Percentiles rank a stretch among this genome's conserved stretches.
phyloP scores from a whole-genome alignment of 306 rosid genomes.

The Prunus davidiana region DNA sequence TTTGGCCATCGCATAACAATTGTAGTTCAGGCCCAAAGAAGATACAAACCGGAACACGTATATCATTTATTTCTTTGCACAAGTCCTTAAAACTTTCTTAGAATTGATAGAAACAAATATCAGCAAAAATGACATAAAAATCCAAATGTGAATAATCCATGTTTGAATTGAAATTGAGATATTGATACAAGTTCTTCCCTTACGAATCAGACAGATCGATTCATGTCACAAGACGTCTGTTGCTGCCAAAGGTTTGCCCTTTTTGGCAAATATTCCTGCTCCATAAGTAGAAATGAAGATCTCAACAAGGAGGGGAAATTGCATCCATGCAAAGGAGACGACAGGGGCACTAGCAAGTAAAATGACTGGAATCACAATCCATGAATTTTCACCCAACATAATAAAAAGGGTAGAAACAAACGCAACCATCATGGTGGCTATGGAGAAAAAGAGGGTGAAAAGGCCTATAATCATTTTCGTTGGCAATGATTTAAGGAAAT shows the following conservation, averaged over 20 bases:
- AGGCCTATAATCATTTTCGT: constrained; percentile 36
- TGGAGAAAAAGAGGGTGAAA: constrained; percentile 32
- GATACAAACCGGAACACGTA: no score
- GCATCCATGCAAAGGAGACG: constrained; percentile 25
- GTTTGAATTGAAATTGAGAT: no score
- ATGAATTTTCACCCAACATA: background rate
- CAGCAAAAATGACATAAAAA: background rate
- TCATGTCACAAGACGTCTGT: no score
- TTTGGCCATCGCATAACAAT: no score
- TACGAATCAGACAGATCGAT: no score
- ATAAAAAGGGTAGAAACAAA: constrained; percentile 40
- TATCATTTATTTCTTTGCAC: background rate
- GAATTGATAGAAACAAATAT: no score
- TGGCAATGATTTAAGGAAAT: constrained; percentile 35
- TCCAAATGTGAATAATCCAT: background rate
- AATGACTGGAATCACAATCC: constrained; percentile 8
- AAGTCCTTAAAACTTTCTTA: no score
- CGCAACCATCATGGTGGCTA: constrained; percentile 38
- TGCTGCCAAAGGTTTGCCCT: background rate
- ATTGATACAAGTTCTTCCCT: no score
- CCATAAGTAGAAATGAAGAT: constrained; percentile 23
- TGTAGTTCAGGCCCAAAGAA: background rate
- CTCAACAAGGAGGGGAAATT: constrained; percentile 25
- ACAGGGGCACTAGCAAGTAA: constrained; percentile 23
- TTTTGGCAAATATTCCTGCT: background rate